Percentiles rank a stretch among this genome's conserved stretches.
Evolutionary conservation across 352 stramenopile genomes (phyloP).

Genomic region (Phytophthora ohioensis): DNA sequence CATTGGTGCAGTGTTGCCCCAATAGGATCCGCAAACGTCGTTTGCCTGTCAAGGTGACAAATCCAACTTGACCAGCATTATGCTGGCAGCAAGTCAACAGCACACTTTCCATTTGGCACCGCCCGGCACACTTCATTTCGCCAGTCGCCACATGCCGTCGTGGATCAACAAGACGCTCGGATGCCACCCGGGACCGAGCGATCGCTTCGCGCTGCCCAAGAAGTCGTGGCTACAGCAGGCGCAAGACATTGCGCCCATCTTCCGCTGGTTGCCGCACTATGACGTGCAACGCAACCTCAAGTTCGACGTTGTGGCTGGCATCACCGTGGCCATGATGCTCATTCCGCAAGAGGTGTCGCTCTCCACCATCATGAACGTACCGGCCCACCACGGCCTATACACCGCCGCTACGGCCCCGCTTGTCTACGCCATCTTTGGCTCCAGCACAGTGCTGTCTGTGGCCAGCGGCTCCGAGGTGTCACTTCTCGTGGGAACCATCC

Average conservation of each 20-base stretch:
- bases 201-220: background rate
- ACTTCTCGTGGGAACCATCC: conserved; percentile 47
- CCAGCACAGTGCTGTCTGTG: background rate
- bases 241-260: background rate
- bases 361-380: conserved; percentile 3
- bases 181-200: background rate
- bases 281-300: background rate
- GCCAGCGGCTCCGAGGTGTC: background rate
- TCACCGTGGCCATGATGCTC: background rate
- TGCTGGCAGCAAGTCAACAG: background rate
- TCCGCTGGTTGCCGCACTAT: background rate
- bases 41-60: background rate
- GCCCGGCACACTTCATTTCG: conserved; percentile 16
- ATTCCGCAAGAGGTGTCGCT: conserved; percentile 1
- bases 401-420: background rate
- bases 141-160: conserved; percentile 2
- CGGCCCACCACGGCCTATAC: background rate
- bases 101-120: conserved; percentile 20
- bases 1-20: background rate
- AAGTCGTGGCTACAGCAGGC: background rate
- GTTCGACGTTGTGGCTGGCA: background rate
- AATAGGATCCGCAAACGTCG: background rate
- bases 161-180: background rate
- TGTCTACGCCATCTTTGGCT: background rate
- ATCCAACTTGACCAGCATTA: background rate